Base-by-base conservation (phyloP, 257 asterid genomes). In the Nicotiana tabacum region DNA sequence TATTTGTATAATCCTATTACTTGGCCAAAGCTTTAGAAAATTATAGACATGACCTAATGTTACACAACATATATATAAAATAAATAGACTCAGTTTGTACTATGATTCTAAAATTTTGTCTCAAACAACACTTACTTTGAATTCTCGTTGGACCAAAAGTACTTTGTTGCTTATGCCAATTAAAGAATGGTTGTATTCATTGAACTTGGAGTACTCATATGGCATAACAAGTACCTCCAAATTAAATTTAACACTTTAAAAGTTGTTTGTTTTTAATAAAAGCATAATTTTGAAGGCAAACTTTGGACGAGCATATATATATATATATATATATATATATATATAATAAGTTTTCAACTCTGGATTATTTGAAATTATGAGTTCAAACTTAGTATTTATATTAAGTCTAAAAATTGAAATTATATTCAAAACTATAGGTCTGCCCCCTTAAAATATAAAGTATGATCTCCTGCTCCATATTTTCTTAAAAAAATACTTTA, bases 161-260 rank as follows among this genome's bases (percentile, higher is more conserved):
- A n/a, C 24, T 57, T 68, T 27, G 51, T 55, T 84, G 37, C 81
- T 32, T 81, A 65, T 37, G 74, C 76, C 17, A 67, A 70, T 84
- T 27, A 82, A 81, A 82, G 78, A 3, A 72, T 43, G 24, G 62
- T 76, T 87, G 84, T 81, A 83, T 86, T 79, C 81, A 84, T 74
- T 76, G 62, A 74, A 74, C 82, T 86, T 86, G 85, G 87, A 79
- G 48, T 43, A 43, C 60, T 81, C 57, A 66, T 79, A 81, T 66
- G 48, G 39, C 80, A 81, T 84, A 84, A 86, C 85, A 87, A 84
- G 81, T 85, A 84, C 85, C 64, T 84, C 88, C 85, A 86, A 90
- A 85, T 15, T 29, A 70, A 11, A 43, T 43, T 7, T 21, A 21
- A 72, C 60, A 62, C 65, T 82, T 83, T 21, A 21, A 21, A 21